Base-by-base conservation (phyloP, 257 asterid genomes). In the Anisodus tanguticus region DNA sequence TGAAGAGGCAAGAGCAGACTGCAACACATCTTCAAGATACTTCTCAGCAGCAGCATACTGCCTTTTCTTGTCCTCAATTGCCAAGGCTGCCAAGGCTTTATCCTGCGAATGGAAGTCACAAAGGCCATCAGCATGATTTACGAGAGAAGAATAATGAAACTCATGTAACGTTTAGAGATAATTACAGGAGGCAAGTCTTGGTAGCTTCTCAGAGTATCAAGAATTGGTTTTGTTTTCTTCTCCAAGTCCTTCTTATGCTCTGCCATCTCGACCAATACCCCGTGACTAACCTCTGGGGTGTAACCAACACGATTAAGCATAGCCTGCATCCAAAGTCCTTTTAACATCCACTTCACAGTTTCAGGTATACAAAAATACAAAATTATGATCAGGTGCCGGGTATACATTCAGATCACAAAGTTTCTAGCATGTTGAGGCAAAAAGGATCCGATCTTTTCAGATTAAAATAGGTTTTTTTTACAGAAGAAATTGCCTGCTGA, bases 131-230 rank as follows among this genome's bases (percentile, higher is more conserved):
- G 31, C 43, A 37, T 41, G 43, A 79, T 82, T 67, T 79, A 13
- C 3, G 51, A 62, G 84, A 70, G 10, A 26, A 72, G 69, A 55
- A 83, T 5, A 81, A 76, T 76, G 8, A 63, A 53, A 76, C 19
- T 11, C 37, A 19, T 19, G 58, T 72, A 7, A 10, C 6, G 43
- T 68, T 10, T 57, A 69, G 68, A 60, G 45, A n/a, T 66, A 63
- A 35, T 60, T 90, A 97, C 99, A 62, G 99, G 99, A 81, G 99
- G 99, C 85, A 95, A 90, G 86, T 97, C 98, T 91, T 97, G 99
- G 93, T 97, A 97, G 91, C 99, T 97, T 91, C 98, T 93, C 86
- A 97, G 85, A 31, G 99, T 97, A 84, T 97, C 99, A 1, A 93
- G 93, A 80, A 97, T 92, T 72, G 98, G 99, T 85, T 95, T 97